phyloP scores from a whole-genome alignment of 2,329 filamentous ascomycete genomes.

The Dendryphion nanum region DNA sequence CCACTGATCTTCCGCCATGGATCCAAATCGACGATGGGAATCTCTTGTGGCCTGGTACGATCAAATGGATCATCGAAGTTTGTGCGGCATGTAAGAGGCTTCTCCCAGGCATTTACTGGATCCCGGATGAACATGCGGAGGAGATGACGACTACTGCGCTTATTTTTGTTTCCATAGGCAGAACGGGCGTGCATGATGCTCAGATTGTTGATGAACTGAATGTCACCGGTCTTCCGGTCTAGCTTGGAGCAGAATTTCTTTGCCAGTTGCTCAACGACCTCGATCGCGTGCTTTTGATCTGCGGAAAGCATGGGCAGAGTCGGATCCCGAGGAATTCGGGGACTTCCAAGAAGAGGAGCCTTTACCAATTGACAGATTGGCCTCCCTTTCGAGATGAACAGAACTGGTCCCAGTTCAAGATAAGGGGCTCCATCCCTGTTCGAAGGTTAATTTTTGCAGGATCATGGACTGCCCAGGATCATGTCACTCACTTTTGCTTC shows the following conservation, averaged over 20 bases:
- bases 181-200: conserved; percentile 37
- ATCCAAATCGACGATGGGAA: conserved; percentile 33
- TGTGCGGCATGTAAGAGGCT: conserved; percentile 22
- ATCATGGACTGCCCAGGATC: not conserved
- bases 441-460: not conserved
- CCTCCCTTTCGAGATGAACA: conserved; percentile 35
- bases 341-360: conserved; percentile 36
- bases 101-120: conserved; percentile 32
- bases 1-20: conserved; percentile 39
- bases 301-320: conserved; percentile 29
- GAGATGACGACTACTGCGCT: conserved; percentile 32
- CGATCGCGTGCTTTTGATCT: conserved; percentile 29
- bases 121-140: conserved; percentile 40
- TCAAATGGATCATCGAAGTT: conserved; percentile 36
- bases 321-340: conserved; percentile 27
- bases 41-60: conserved; percentile 26
- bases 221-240: conserved; percentile 35
- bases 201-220: conserved; percentile 38
- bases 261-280: conserved; percentile 27
- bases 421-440: conserved; percentile 26
- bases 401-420: conserved; percentile 32
- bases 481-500: conserved; percentile 33
- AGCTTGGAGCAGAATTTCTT: conserved; percentile 27
- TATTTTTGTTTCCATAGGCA: conserved; percentile 26
- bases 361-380: conserved; percentile 39